Conservation (phyloP, 2,329 filamentous ascomycete species). For the Sclerotinia nivalis region DNA sequence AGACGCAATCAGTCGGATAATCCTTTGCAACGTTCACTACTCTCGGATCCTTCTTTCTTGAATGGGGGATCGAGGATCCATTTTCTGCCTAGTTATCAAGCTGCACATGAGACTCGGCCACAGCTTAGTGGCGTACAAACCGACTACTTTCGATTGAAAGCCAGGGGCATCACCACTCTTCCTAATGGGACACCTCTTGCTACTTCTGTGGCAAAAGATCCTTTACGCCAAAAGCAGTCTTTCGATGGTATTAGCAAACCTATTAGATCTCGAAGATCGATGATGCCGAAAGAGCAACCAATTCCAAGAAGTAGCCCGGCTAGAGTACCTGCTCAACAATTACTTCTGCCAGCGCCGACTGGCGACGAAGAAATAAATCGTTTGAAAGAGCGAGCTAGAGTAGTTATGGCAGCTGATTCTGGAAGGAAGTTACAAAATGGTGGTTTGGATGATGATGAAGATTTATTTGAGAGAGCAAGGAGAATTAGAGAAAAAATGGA, state of each 20-base stretch:
- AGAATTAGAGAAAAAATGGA: constrained; percentile 42
- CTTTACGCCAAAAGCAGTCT: constrained; percentile 34
- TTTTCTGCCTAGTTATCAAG: constrained; percentile 33
- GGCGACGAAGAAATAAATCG: constrained; percentile 30
- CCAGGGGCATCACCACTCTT: constrained; percentile 40
- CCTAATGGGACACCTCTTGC: constrained; percentile 39
- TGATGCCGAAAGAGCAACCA: constrained; percentile 13
- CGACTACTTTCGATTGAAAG: constrained; percentile 43
- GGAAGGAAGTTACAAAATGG: constrained; percentile 27
- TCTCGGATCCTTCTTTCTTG: constrained; percentile 40
- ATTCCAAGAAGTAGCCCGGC: constrained; percentile 34
- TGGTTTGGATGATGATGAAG: constrained; percentile 33
- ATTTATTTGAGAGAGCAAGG: constrained; percentile 41
- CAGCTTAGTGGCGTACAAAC: constrained; percentile 41
- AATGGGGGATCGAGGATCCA: constrained; percentile 39
- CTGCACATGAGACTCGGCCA: constrained; percentile 31
- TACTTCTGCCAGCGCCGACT: constrained; percentile 17
- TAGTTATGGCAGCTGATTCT: constrained; percentile 29
- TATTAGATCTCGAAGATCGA: constrained; percentile 27
- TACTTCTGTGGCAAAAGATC: constrained; percentile 34
- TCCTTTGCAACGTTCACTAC: constrained; percentile 35
- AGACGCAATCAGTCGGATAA: constrained; percentile 35
- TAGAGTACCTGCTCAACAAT: constrained; percentile 23
- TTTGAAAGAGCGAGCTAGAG: constrained; percentile 36
- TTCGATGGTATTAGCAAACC: constrained; percentile 34